phyloP scores from a whole-genome alignment of 805 yeast genomes.

The Saccharomyces jurei region DNA sequence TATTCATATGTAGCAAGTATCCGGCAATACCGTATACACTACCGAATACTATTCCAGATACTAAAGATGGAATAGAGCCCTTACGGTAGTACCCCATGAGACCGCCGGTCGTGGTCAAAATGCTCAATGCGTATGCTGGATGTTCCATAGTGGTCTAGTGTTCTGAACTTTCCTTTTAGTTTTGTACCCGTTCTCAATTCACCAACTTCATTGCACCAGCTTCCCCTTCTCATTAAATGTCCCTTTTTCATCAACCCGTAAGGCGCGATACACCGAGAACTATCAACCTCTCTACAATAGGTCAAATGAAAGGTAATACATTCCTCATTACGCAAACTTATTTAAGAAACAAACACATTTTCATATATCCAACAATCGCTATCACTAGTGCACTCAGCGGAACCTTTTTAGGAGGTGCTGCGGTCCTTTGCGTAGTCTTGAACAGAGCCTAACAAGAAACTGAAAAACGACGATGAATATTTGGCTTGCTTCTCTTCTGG shows the following conservation, averaged over 20 bases:
- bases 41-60: slow-evolving; percentile 63
- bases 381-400: not conserved
- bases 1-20: slow-evolving; percentile 62
- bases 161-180: not conserved
- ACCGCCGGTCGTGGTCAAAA: slow-evolving; percentile 63
- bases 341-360: not conserved
- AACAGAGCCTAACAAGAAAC: too few relatives aligned
- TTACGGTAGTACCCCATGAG: slow-evolving; percentile 59
- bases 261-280: not conserved
- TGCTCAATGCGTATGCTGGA: slow-evolving; percentile 66
- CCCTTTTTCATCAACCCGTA: not conserved
- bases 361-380: not conserved
- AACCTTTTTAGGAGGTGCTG: too few relatives aligned
- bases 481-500: too few relatives aligned
- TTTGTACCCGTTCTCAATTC: not conserved
- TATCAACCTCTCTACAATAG: not conserved
- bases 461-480: too few relatives aligned
- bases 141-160: slow-evolving; percentile 47
- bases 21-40: slow-evolving; percentile 62
- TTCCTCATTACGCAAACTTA: too few relatives aligned
- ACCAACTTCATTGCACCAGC: not conserved
- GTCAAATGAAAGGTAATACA: not conserved
- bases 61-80: slow-evolving; percentile 69
- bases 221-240: not conserved
- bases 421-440: too few relatives aligned